Evolutionary conservation across 768 basidiomycete genomes (phyloP), one percentile per base, ranked within the genome.

Genomic region (Pleurotus tuber-regium): DNA sequence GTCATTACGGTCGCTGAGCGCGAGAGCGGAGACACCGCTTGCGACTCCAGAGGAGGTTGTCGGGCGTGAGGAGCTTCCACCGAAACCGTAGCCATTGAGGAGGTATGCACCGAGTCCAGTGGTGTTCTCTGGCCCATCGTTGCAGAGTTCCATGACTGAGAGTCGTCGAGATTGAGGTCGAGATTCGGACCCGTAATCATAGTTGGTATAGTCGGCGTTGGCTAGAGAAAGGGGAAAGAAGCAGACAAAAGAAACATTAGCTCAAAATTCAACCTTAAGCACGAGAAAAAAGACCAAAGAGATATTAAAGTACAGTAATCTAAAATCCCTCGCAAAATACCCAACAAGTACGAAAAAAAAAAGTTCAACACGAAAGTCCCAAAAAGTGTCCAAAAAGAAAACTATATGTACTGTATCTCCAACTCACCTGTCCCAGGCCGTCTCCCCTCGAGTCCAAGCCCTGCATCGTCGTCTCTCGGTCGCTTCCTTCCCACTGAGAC

Each of bases 141-240:
- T 89, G 80, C 88, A 89, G 78, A 91, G 85, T 59, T 91, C 89
- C 87, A 90, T 80, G 78, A 91, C 84, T 68, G 84, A 77, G 79
- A 91, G 82, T 54, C 89, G 72, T 60, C 89, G 79, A 71, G 85
- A 87, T 63, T 86, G 83, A 56, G 89, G 89, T 61, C 89, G 76
- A 61, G 86, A 88, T 58, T 88, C 87, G 57, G 77, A 64, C 19
- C 82, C 88, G 69, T 87, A 86, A 50, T 86, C 84, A 74, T 86
- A 83, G 38, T 76, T 74, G 65, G 63, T 63, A 57, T 61, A 29
- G 61, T 63, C 19, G 38, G 59, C 59, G 59, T 52, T 24, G 58
- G 40, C 60, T 55, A 63, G 24, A 31, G 55, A 29, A 19, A 26
- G n/a, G 25, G 14, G 25, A 14, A 24, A 30, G 25, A 44, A 29